Base-by-base conservation (phyloP, 768 basidiomycete genomes). In the Rhizopogon vesiculosus region DNA sequence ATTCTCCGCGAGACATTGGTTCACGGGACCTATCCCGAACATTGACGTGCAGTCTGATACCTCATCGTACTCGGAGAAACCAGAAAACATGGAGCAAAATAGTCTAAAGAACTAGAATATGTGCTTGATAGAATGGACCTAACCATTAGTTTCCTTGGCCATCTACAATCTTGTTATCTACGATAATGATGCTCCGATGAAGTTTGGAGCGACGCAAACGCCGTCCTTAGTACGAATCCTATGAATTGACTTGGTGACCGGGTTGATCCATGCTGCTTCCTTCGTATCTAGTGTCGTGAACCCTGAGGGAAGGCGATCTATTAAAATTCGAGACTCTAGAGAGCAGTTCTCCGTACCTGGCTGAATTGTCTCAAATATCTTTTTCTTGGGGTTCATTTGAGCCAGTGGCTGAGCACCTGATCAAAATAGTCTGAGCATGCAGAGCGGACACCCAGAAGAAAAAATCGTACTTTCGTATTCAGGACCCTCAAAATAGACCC, bases 361-460 rank as follows among this genome's bases (percentile, higher is more conserved):
- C 67, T 97, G 97, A 49, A 99, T 84, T 0, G 94, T 88, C 74
- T 99, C 97, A 64, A 98, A 99, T 33, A 98, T 91, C 76, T 98
- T 99, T 78, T 97, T 98, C 76, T 98, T 99, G 12, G 97, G 97
- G 72, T 98, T 98, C 55, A 99, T 77, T 64, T 95, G 93, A 7
- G 87, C 65, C 22, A 96, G 74, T 0, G 94, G 89, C 18, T 76
- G 79, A 1, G 78, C 78, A 62, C 75, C 87, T 87, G 50, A 53
- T 45, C 33, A 15, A 48, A 44, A 10, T 15, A 22, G 51, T 56
- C 25, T 63, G 50, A 59, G 29, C 29, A 12, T 43, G 18, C 25
- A 22, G 1, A 13, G 51, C 6, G n/a, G 13, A 28, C 13, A 46
- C 2, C 16, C 22, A 51, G 44, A 19, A 10, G 29, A 41, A 50